Conservation (phyloP, 2,329 filamentous ascomycete species). For the Talaromyces sp. region DNA sequence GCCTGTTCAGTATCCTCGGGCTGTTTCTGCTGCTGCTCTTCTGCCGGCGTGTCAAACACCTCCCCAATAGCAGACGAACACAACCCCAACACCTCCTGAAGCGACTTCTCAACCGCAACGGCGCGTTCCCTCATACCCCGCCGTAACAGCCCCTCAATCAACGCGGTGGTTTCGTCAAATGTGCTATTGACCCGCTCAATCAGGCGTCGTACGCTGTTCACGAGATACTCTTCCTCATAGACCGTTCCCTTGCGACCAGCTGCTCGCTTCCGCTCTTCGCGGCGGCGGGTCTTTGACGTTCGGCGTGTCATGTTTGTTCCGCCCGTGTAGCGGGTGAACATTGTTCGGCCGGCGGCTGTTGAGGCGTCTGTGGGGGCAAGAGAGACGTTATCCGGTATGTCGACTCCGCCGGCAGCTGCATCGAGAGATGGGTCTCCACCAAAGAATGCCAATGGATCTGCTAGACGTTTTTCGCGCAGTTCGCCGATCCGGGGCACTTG, state of each 20-base stretch:
- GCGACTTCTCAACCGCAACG: slow-evolving; percentile 69
- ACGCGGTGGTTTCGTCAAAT: slow-evolving; percentile 67
- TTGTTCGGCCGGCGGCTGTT: slow-evolving; percentile 72
- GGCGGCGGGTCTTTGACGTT: slow-evolving; percentile 80
- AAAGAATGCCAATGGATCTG: slow-evolving; percentile 86
- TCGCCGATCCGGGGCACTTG: slow-evolving; percentile 85
- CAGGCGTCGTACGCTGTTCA: slow-evolving; percentile 79
- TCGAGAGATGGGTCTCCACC: slow-evolving; percentile 67
- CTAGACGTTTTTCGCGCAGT: slow-evolving; percentile 73
- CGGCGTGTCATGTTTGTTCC: slow-evolving; percentile 62
- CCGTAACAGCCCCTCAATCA: slow-evolving; percentile 75
- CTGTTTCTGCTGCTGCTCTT: slow-evolving; percentile 26
- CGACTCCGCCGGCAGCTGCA: slow-evolving; percentile 54
- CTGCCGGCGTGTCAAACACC: slow-evolving; percentile 57
- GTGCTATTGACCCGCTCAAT: slow-evolving; percentile 76
- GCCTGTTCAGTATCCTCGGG: slow-evolving; percentile 17
- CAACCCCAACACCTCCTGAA: slow-evolving; percentile 70
- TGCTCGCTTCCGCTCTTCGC: slow-evolving; percentile 93
- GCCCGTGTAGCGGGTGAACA: slow-evolving; percentile 91
- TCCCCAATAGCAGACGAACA: slow-evolving; percentile 67
- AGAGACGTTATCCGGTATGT: slow-evolving; percentile 89
- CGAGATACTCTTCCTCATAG: slow-evolving; percentile 96
- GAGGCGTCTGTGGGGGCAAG: slow-evolving; percentile 81
- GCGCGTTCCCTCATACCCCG: slow-evolving; percentile 87
- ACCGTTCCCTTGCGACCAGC: slow-evolving; percentile 94